Conservation (phyloP, 208 protist species). For the Acanthamoeba royreba region DNA sequence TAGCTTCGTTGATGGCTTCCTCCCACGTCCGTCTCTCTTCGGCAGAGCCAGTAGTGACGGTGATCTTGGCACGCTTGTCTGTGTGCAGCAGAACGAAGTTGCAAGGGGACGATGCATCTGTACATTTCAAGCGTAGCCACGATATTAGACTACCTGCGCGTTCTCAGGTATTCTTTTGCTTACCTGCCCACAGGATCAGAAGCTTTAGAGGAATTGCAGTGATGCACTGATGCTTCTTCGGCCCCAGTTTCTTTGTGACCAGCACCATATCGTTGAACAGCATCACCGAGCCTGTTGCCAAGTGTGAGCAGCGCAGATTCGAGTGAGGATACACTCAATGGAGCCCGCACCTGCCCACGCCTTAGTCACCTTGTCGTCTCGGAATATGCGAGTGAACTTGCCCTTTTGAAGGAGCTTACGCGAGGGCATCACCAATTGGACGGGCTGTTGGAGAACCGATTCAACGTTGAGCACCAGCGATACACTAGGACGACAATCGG, state of each 20-base stretch:
- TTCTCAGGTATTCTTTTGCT: too few species aligned
- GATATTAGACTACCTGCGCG: too few species aligned
- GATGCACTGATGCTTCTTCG: background rate
- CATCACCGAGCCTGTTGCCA: background rate
- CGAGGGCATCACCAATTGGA: background rate
- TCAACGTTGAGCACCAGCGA: too few species aligned
- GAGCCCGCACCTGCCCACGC: background rate
- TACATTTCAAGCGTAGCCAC: too few species aligned
- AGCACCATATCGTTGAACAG: background rate
- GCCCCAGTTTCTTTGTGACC: background rate
- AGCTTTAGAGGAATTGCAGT: background rate
- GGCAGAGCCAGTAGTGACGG: background rate
- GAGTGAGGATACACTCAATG: too few species aligned
- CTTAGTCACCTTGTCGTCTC: background rate
- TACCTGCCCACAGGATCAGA: background rate
- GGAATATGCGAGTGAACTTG: background rate
- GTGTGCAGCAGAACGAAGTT: background rate
- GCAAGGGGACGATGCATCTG: background rate
- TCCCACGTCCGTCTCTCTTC: background rate
- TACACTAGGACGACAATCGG: too few species aligned
- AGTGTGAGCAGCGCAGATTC: too few species aligned
- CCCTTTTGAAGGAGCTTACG: background rate
- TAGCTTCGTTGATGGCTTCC: background rate
- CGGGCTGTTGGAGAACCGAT: too few species aligned
- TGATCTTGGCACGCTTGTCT: background rate